phyloP scores from a whole-genome alignment of 805 yeast genomes.

The Grigorovia yakushimaensis region DNA sequence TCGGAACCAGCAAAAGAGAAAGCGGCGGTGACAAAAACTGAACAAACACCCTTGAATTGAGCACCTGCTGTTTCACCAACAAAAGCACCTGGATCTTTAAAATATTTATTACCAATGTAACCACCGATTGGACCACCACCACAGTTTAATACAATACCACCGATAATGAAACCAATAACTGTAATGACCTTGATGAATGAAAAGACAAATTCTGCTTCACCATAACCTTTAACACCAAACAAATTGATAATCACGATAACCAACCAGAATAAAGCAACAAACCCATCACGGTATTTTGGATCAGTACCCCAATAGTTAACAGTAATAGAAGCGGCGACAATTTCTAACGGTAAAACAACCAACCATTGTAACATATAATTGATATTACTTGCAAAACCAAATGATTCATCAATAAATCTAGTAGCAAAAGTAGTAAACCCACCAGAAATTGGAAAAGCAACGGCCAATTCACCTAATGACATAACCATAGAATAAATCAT shows the following conservation, averaged over 20 bases:
- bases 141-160: conserved; percentile 38
- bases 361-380: conserved; percentile 46
- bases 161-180: conserved; percentile 38
- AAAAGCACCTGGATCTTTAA: conserved; percentile 47
- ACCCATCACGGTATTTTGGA: conserved; percentile 38
- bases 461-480: conserved; percentile 54
- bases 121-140: conserved; percentile 46
- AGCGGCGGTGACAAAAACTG: conserved; percentile 70
- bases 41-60: conserved; percentile 52
- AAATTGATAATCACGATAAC: conserved; percentile 40
- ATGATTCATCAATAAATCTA: conserved; percentile 49
- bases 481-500: conserved; percentile 50
- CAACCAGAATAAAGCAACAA: conserved; percentile 41
- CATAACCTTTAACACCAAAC: conserved; percentile 47
- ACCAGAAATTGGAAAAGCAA: conserved; percentile 54
- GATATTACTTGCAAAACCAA: conserved; percentile 57
- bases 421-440: conserved; percentile 54
- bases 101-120: conserved; percentile 41
- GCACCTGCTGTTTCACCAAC: conserved; percentile 32
- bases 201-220: conserved; percentile 43
- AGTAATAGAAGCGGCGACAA: conserved; percentile 45
- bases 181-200: conserved; percentile 40
- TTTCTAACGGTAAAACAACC: conserved; percentile 41
- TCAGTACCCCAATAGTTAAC: conserved; percentile 41
- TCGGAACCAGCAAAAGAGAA: conserved; percentile 48